Conservation (phyloP, 805 yeast genomes). For the Saccharomyces jurei region DNA sequence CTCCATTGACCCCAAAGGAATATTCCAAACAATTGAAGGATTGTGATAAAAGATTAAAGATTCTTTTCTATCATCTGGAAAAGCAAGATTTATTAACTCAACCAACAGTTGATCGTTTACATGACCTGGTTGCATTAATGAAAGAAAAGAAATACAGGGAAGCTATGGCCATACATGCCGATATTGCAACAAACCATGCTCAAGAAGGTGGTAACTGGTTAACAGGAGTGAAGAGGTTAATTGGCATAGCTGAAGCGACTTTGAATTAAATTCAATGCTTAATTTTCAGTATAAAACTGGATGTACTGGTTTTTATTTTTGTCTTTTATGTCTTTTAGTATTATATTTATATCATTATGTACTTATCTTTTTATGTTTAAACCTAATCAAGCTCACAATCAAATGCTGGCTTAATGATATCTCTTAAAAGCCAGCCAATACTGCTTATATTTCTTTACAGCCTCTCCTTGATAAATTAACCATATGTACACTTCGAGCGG, state of each 20-base stretch:
- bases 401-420: neutral
- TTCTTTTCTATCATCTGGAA: constrained; percentile 71
- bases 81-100: constrained; percentile 56
- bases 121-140: constrained; percentile 43
- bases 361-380: neutral
- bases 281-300: neutral
- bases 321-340: neutral
- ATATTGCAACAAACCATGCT: constrained; percentile 55
- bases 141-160: constrained; percentile 44
- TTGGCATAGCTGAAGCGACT: constrained; percentile 59
- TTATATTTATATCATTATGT: neutral
- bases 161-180: constrained; percentile 50
- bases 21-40: constrained; percentile 68
- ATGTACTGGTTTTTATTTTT: neutral
- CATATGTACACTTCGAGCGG: neutral
- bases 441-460: neutral
- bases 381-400: neutral
- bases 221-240: constrained; percentile 80
- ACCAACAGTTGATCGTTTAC: constrained; percentile 48
- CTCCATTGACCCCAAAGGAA: constrained; percentile 68
- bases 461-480: neutral
- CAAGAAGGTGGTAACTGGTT: constrained; percentile 87
- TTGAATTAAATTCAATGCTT: neutral
- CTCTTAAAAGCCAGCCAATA: neutral
- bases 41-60: constrained; percentile 71